phyloP scores from a whole-genome alignment of 495 filamentous ascomycete species.

The Hypoxylon fragiforme region DNA sequence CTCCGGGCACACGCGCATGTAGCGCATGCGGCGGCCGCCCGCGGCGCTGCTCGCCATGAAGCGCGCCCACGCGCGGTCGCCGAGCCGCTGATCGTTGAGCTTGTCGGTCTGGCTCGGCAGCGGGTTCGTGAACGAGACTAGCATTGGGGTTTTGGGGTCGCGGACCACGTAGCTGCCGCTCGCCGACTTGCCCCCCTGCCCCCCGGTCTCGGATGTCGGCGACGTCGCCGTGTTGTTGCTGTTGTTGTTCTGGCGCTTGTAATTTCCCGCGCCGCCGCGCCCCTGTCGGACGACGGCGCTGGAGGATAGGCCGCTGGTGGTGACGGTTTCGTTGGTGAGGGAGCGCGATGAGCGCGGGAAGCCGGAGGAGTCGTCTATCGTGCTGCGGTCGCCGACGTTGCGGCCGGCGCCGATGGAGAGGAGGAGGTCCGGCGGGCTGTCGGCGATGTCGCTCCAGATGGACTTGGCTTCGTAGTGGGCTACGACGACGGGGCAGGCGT shows the following conservation, averaged over 20 bases:
- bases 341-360: constrained; percentile 17
- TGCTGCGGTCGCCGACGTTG: constrained; percentile 30
- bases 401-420: constrained; percentile 52
- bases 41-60: constrained; percentile 29
- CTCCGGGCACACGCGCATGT: constrained; percentile 41
- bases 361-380: constrained; percentile 20
- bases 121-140: constrained; percentile 36
- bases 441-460: constrained; percentile 48
- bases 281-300: constrained; percentile 35
- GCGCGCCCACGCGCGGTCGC: constrained; percentile 37
- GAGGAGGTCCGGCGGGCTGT: constrained; percentile 49
- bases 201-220: constrained; percentile 1
- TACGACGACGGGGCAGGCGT: constrained; percentile 53
- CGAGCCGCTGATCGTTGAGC: constrained; percentile 37
- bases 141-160: constrained; percentile 32
- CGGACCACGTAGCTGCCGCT: constrained; percentile 34
- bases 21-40: constrained; percentile 22
- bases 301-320: neutral
- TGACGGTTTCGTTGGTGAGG: constrained; percentile 31
- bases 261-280: constrained; percentile 33
- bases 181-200: constrained; percentile 1
- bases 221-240: too few relatives aligned
- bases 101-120: constrained; percentile 30
- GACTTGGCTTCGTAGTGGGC: constrained; percentile 52
- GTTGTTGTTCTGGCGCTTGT: constrained; percentile 35